Conservation (phyloP, 2,329 filamentous ascomycete species). For the Karstenula rhodostoma region DNA sequence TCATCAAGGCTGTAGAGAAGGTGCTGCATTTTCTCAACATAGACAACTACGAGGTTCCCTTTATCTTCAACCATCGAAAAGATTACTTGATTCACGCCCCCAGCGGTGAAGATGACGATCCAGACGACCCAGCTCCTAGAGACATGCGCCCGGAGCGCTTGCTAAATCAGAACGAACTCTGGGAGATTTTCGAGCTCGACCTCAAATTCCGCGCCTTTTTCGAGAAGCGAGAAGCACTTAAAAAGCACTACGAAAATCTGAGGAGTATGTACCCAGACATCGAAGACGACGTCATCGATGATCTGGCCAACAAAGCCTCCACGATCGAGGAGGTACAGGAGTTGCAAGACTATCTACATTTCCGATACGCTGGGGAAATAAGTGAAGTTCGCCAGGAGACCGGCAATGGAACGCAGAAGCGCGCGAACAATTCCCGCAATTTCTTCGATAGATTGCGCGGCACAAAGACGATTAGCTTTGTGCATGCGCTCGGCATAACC, state of each 20-base stretch:
- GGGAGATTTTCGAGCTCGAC: constrained; percentile 93
- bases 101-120: constrained; percentile 66
- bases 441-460: constrained; percentile 85
- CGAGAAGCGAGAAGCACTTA: constrained; percentile 88
- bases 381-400: constrained; percentile 76
- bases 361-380: constrained; percentile 85
- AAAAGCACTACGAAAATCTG: constrained; percentile 79
- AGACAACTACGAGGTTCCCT: constrained; percentile 94
- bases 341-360: constrained; percentile 94
- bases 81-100: constrained; percentile 95
- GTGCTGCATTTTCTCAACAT: constrained; percentile 95
- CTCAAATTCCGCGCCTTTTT: constrained; percentile 93
- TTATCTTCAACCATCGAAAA: constrained; percentile 97
- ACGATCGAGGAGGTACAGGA: constrained; percentile 97
- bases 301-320: constrained; percentile 79
- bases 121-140: constrained; percentile 74
- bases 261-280: constrained; percentile 66
- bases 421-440: constrained; percentile 82
- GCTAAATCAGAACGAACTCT: constrained; percentile 89
- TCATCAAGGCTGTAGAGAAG: constrained; percentile 87
- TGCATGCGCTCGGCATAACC: constrained; percentile 88
- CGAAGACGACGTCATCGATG: constrained; percentile 78
- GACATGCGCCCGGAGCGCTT: constrained; percentile 84
- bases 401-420: constrained; percentile 74
- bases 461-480: constrained; percentile 80